phyloP scores from a whole-genome alignment of 129 eudicot genomes.

The Lactuca saligna region DNA sequence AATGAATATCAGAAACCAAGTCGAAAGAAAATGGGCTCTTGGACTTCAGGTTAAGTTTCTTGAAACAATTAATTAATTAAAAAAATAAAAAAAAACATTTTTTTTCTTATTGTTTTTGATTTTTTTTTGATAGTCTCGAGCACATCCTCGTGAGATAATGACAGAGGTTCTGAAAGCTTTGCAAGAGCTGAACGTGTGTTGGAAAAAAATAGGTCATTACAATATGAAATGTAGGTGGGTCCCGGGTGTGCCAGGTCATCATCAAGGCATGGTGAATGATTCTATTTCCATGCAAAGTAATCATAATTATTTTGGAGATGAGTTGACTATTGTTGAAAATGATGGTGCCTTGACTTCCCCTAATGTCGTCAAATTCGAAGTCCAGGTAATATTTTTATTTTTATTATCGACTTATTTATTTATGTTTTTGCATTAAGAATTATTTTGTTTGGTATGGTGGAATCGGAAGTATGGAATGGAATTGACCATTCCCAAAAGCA shows the following conservation, averaged over 20 bases:
- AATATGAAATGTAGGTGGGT: slow-evolving; percentile 96
- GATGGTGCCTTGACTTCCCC: slow-evolving; percentile 49
- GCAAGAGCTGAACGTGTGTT: slow-evolving; percentile 91
- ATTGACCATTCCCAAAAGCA: too few species aligned
- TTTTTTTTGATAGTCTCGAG: slow-evolving; percentile 62
- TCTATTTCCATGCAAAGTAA: slow-evolving; percentile 59
- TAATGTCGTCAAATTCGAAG: slow-evolving; percentile 87
- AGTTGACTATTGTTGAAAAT: slow-evolving; percentile 66
- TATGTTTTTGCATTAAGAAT: too few species aligned
- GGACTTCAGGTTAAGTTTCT: slow-evolving; percentile 75
- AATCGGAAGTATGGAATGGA: too few species aligned
- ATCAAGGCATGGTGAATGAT: slow-evolving; percentile 44
- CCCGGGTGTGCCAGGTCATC: slow-evolving; percentile 53
- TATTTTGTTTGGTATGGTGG: too few species aligned
- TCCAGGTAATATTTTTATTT: slow-evolving; percentile 59
- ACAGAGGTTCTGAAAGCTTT: slow-evolving; percentile 91
- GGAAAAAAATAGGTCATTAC: slow-evolving; percentile 96
- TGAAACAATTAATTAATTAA: too few species aligned
- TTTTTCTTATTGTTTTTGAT: not conserved
- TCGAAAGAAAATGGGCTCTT: slow-evolving; percentile 97
- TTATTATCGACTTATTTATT: not conserved
- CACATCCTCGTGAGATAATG: slow-evolving; percentile 97
- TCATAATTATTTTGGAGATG: slow-evolving; percentile 66
- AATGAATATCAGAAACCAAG: slow-evolving; percentile 58
- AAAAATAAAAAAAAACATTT: too few species aligned